phyloP scores from a whole-genome alignment of 371 early-diverging fungal genomes.

The Syncephalastrum monosporum region DNA sequence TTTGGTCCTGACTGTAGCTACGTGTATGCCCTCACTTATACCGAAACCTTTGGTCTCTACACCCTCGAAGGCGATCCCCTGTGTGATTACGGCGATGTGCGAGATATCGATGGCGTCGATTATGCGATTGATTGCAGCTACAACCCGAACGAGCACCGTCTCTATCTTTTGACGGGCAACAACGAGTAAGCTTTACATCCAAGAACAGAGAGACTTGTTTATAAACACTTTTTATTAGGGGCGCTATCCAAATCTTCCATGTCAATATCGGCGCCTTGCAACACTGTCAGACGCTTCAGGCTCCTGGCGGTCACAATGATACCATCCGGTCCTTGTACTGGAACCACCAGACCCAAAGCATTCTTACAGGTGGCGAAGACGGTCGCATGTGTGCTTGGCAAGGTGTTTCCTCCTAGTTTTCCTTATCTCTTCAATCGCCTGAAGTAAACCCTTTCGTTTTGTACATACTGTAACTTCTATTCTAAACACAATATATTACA shows the following conservation, averaged over 20 bases:
- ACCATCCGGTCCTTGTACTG: constrained; percentile 72
- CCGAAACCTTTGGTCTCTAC: constrained; percentile 83
- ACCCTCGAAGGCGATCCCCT: constrained; percentile 60
- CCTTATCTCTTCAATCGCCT: too few species aligned
- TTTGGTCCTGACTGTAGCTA: constrained; percentile 89
- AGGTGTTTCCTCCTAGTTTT: constrained; percentile 4
- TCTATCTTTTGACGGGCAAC: constrained; percentile 82
- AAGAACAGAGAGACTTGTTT: neutral
- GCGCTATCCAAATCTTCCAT: constrained; percentile 70
- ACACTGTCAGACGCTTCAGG: constrained; percentile 55
- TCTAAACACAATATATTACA: too few species aligned
- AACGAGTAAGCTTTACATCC: constrained; percentile 52
- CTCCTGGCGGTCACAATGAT: constrained; percentile 61
- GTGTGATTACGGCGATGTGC: constrained; percentile 79
- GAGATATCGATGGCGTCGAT: constrained; percentile 63
- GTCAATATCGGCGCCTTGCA: constrained; percentile 71
- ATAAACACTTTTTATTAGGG: constrained; percentile 33
- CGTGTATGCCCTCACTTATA: constrained; percentile 81
- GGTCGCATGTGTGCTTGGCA: constrained; percentile 72
- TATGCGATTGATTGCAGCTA: constrained; percentile 86
- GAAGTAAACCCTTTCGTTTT: too few species aligned
- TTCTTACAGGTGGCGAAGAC: constrained; percentile 79
- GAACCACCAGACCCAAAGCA: constrained; percentile 55
- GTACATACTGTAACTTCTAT: too few species aligned
- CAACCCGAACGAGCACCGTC: constrained; percentile 62